These are phyloP conservation scores for Sporormia fimetaria DNA, from an alignment of 495 filamentous ascomycete species.

Conservation along the genomic window DNA sequence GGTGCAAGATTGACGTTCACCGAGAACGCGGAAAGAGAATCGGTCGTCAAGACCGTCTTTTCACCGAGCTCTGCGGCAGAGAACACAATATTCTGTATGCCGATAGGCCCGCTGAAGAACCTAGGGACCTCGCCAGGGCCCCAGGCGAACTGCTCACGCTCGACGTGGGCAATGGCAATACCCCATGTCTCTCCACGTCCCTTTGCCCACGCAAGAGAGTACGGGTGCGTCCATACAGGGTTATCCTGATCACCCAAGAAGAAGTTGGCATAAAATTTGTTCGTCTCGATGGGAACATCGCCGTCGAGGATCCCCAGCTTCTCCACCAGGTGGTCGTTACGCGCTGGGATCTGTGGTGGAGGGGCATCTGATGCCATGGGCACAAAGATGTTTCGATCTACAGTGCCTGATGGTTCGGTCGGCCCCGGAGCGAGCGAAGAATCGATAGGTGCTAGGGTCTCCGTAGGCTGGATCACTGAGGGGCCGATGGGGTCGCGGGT, in stretches of 20 bases:
- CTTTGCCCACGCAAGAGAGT: constrained; percentile 65
- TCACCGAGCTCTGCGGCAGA: constrained; percentile 61
- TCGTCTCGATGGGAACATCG: constrained; percentile 54
- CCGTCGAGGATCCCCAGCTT: constrained; percentile 31
- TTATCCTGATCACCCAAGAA: constrained; percentile 65
- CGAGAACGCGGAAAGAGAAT: constrained; percentile 56
- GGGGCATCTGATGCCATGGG: constrained; percentile 30
- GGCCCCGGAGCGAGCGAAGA: constrained; percentile 21
- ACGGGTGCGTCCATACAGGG: constrained; percentile 73
- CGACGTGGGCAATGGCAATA: constrained; percentile 61
- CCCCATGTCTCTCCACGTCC: constrained; percentile 55
- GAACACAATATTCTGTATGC: constrained; percentile 67
- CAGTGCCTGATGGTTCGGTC: constrained; percentile 14
- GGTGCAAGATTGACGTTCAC: constrained; percentile 56
- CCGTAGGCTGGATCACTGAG: constrained; percentile 1
- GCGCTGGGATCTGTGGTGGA: constrained; percentile 26
- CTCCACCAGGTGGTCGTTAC: constrained; percentile 31
- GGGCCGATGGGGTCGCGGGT: constrained; percentile 15
- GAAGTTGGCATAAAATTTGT: constrained; percentile 90
- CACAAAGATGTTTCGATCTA: constrained; percentile 29
- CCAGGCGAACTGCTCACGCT: constrained; percentile 51
- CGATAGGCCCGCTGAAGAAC: constrained; percentile 74
- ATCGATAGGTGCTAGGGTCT: constrained; percentile 22
- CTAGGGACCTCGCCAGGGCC: constrained; percentile 47
- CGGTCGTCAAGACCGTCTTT: constrained; percentile 49